These are phyloP conservation scores for Dalbergia cultrata DNA, from an alignment of 306 rosid species.

Conservation along the genomic window DNA sequence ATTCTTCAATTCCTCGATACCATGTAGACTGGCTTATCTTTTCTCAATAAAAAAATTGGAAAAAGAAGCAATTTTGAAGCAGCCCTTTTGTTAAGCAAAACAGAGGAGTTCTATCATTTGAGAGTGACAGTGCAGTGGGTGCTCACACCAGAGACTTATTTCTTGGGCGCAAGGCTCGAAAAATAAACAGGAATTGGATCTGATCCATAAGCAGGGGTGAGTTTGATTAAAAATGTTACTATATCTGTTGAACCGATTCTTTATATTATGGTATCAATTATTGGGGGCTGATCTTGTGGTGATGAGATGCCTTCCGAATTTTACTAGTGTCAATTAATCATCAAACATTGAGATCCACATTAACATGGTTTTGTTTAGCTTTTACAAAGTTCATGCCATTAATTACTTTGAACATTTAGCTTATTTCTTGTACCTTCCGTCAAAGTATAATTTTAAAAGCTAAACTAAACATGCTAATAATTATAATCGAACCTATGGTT, in stretches of 20 bases:
- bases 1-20: conserved; percentile 1
- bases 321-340: conserved; percentile 1
- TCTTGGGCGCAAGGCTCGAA: conserved; percentile 31
- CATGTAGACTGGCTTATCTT: conserved; percentile 1
- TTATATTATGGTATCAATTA: conserved; percentile 1
- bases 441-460: too few species aligned
- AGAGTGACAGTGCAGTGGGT: conserved; percentile 8
- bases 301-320: background rate
- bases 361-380: too few species aligned
- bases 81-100: background rate
- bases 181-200: background rate
- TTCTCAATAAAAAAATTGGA: background rate
- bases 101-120: conserved; percentile 13
- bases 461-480: too few species aligned
- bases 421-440: too few species aligned
- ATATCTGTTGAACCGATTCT: background rate
- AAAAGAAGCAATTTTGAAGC: conserved; percentile 3
- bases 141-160: conserved; percentile 26
- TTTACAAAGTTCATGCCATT: too few species aligned
- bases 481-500: background rate
- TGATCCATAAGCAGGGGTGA: background rate
- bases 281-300: background rate
- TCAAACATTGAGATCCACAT: background rate
- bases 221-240: background rate
- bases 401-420: too few species aligned